A percentile compares a stretch with the other conserved stretches of the same genome.
Evolutionary conservation across 148 eudicot genomes (phyloP).

Genomic region (Fagopyrum homotropicum): DNA sequence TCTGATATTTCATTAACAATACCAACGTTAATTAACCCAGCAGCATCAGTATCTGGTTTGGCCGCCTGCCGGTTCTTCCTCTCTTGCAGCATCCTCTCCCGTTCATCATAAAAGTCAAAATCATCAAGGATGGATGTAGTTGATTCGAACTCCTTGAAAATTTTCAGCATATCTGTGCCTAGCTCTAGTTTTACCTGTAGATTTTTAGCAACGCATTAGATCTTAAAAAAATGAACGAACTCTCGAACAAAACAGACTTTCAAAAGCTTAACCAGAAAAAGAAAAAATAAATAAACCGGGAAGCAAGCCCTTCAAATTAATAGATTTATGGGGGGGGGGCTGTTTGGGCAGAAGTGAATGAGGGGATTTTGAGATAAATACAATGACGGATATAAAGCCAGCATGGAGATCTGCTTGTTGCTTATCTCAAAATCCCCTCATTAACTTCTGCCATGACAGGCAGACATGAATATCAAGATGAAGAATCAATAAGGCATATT

Average conservation of each 20-base stretch:
- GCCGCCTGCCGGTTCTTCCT: conserved; percentile 65
- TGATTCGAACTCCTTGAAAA: conserved; percentile 70
- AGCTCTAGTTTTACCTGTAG: conserved; percentile 78
- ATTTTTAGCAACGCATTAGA: background rate
- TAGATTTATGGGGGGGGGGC: no score
- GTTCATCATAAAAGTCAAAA: conserved; percentile 69
- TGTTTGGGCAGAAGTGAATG: background rate
- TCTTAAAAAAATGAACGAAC: background rate
- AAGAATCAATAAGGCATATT: background rate
- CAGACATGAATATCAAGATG: background rate
- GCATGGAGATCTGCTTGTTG: background rate
- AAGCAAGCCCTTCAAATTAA: background rate
- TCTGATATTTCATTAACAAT: conserved; percentile 56
- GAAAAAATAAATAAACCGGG: background rate
- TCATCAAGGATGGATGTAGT: conserved; percentile 76
- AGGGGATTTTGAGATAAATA: background rate
- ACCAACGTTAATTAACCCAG: conserved; percentile 35
- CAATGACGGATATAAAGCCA: background rate
- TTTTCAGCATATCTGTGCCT: conserved; percentile 80
- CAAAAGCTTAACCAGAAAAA: background rate
- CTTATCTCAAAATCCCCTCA: background rate
- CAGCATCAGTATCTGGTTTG: conserved; percentile 25
- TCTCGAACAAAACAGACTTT: background rate
- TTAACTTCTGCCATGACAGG: background rate
- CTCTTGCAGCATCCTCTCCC: conserved; percentile 67